These are phyloP conservation scores for Pneumocystis murina DNA, from an alignment of 1,139 yeast genomes.

Conservation along the genomic window DNA sequence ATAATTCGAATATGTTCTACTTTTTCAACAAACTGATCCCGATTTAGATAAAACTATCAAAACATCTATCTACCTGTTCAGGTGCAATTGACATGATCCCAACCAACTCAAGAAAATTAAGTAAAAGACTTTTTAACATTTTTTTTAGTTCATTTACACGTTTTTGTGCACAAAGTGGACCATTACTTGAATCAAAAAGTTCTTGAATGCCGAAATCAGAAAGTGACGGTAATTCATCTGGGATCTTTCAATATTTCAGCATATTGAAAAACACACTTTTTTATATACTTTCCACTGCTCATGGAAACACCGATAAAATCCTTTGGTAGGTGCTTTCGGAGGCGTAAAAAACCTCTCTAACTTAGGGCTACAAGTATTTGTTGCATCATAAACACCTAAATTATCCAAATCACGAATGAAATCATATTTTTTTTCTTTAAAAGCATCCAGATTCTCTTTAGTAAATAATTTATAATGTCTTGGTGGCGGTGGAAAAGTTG, in stretches of 20 bases:
- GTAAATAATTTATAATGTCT: slow-evolving; percentile 58
- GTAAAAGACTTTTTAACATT: slow-evolving; percentile 49
- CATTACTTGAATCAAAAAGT: slow-evolving; percentile 43
- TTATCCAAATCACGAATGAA: not conserved
- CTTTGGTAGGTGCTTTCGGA: slow-evolving; percentile 51
- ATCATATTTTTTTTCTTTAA: slow-evolving; percentile 10
- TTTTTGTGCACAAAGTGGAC: slow-evolving; percentile 44
- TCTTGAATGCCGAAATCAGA: slow-evolving; percentile 16
- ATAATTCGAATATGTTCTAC: slow-evolving; percentile 58
- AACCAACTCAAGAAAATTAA: slow-evolving; percentile 58
- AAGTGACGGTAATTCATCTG: slow-evolving; percentile 13
- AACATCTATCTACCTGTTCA: slow-evolving; percentile 23
- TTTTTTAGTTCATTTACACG: slow-evolving; percentile 42
- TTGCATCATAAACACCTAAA: slow-evolving; percentile 1
- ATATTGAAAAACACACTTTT: too few relatives aligned
- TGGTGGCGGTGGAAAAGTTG: slow-evolving; percentile 82
- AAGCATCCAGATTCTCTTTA: slow-evolving; percentile 30
- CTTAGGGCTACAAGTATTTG: slow-evolving; percentile 10
- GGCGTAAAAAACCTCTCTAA: slow-evolving; percentile 35
- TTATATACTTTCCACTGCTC: slow-evolving; percentile 50
- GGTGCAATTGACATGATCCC: slow-evolving; percentile 64
- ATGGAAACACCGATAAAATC: slow-evolving; percentile 63
- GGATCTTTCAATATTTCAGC: slow-evolving; percentile 3
- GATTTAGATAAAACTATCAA: not conserved
- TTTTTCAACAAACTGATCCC: slow-evolving; percentile 35